Percentiles rank a stretch among this genome's conserved stretches.
Conservation (phyloP, 164 flowering plant species). For the Dillenia turbinata region DNA sequence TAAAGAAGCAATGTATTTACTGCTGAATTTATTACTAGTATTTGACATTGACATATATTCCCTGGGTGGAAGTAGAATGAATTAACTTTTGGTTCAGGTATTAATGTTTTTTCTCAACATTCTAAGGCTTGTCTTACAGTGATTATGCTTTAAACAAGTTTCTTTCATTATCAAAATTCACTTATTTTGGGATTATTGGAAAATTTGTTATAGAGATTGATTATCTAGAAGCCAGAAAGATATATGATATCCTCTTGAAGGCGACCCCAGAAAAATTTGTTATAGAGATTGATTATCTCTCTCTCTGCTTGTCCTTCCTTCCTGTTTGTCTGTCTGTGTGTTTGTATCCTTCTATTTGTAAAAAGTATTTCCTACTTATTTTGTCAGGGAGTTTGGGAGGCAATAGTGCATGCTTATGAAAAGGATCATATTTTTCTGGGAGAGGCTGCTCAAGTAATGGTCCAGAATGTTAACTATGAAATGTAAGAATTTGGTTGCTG, state of each 20-base stretch:
- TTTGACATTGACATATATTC: too few relatives aligned
- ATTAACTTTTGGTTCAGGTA: too few relatives aligned
- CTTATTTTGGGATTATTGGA: neutral
- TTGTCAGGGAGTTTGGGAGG: constrained; percentile 88
- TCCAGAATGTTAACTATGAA: constrained; percentile 92
- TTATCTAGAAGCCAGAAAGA: constrained; percentile 78
- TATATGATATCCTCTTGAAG: constrained; percentile 69
- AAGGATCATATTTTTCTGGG: constrained; percentile 87
- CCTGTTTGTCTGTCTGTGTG: neutral
- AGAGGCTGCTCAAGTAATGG: constrained; percentile 94
- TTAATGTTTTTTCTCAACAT: too few relatives aligned
- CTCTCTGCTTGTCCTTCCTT: neutral
- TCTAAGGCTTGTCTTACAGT: too few relatives aligned
- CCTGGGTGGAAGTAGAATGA: too few relatives aligned
- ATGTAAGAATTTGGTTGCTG: constrained; percentile 51
- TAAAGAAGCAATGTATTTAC: too few relatives aligned
- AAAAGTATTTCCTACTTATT: constrained; percentile 5
- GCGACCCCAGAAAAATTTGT: constrained; percentile 83
- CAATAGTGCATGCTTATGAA: constrained; percentile 80
- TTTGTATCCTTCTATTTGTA: neutral
- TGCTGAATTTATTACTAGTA: too few relatives aligned
- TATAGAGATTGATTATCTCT: too few relatives aligned
- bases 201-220: constrained; percentile 55
- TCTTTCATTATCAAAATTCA: neutral
- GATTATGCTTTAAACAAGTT: neutral